Evolutionary conservation across 805 yeast genomes (phyloP).

Genomic region (Pichia nanzhaoensis): DNA sequence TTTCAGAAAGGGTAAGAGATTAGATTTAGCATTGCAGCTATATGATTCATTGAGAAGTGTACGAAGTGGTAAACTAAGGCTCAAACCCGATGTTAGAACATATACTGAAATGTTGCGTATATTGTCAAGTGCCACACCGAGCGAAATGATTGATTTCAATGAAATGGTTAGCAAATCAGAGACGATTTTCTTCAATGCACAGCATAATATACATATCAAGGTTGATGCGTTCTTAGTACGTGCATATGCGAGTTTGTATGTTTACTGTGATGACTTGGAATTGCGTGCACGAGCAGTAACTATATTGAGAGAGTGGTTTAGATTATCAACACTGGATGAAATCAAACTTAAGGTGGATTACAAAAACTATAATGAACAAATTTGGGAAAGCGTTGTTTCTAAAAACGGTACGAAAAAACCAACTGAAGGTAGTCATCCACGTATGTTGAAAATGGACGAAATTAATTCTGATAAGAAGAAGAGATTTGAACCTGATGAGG

Average conservation of each 20-base stretch:
- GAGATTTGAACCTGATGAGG: slow-evolving; percentile 21
- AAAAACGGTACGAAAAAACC: neutral
- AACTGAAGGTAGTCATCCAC: neutral
- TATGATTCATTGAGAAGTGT: slow-evolving; percentile 26
- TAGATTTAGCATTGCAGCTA: slow-evolving; percentile 33
- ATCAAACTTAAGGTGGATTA: slow-evolving; percentile 14
- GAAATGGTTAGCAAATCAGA: slow-evolving; percentile 21
- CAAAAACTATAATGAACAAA: neutral
- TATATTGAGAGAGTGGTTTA: slow-evolving; percentile 25
- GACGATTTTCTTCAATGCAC: slow-evolving; percentile 17
- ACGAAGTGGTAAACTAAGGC: slow-evolving; percentile 13
- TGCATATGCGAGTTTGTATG: slow-evolving; percentile 23
- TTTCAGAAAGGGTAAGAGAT: slow-evolving; percentile 34
- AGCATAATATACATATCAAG: slow-evolving; percentile 14
- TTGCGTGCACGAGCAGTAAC: slow-evolving; percentile 23
- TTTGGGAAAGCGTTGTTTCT: slow-evolving; percentile 3
- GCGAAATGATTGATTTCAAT: slow-evolving; percentile 9
- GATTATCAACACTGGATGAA: slow-evolving; percentile 20
- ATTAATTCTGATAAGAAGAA: slow-evolving; percentile 18
- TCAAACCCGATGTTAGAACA: slow-evolving; percentile 31
- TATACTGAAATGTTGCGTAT: slow-evolving; percentile 27
- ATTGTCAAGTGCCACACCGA: slow-evolving; percentile 14
- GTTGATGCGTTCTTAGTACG: slow-evolving; percentile 19
- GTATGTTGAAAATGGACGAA: slow-evolving; percentile 9
- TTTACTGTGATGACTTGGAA: slow-evolving; percentile 22